Conservation (phyloP, 257 asterid species). For the Fraxinus cuspidata region DNA sequence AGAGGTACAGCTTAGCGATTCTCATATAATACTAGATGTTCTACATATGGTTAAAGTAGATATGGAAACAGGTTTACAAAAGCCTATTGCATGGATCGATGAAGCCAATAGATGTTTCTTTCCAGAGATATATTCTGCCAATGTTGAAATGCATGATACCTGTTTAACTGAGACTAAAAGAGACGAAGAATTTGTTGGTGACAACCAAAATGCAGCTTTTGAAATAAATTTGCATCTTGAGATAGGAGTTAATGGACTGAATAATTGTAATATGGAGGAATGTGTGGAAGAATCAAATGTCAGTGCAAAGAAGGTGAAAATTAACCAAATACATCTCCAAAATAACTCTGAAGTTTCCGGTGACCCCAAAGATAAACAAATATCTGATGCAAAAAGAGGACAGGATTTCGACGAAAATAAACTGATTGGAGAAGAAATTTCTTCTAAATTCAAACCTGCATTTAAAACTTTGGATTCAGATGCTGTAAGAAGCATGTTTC, state of each 20-base stretch:
- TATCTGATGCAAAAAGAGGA: constrained; percentile 10
- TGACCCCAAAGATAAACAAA: neutral
- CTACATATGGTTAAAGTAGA: constrained; percentile 31
- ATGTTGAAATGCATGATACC: neutral
- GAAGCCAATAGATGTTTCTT: constrained; percentile 35
- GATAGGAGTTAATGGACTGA: constrained; percentile 27
- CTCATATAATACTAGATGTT: constrained; percentile 23
- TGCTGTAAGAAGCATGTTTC: constrained; percentile 27
- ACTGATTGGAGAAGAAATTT: constrained; percentile 2
- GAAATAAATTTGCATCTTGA: constrained; percentile 36
- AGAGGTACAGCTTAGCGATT: constrained; percentile 26
- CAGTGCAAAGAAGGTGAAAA: constrained; percentile 19
- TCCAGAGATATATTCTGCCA: constrained; percentile 24
- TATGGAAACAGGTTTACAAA: constrained; percentile 29
- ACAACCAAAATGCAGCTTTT: constrained; percentile 20
- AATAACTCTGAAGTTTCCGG: neutral
- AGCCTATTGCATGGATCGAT: constrained; percentile 42
- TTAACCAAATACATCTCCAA: constrained; percentile 4
- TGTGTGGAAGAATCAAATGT: constrained; percentile 36
- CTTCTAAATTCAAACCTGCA: neutral
- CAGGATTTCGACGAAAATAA: neutral
- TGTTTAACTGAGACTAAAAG: neutral
- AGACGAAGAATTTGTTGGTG: constrained; percentile 3
- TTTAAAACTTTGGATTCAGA: neutral
- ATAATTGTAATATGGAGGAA: constrained; percentile 22